Conservation (phyloP, 2,329 filamentous ascomycete species). For the Scedosporium minutisporum region DNA sequence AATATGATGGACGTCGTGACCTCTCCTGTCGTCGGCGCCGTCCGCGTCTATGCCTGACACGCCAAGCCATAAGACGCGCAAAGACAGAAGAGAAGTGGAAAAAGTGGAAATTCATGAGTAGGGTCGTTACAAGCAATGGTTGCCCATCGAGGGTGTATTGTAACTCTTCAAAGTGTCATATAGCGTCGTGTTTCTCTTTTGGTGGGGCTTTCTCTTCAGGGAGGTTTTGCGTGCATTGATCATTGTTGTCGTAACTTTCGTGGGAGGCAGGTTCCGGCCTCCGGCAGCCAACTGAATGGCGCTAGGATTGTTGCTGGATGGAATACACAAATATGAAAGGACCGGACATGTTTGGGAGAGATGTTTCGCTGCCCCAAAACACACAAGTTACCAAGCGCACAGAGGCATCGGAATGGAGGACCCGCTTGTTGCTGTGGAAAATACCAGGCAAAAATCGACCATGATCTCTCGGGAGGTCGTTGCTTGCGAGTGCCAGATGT, state of each 20-base stretch:
- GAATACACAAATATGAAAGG: constrained; percentile 6
- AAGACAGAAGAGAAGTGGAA: neutral
- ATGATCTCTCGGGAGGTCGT: too few relatives aligned
- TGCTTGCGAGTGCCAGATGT: too few relatives aligned
- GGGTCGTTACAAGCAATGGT: neutral
- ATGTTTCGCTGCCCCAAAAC: neutral
- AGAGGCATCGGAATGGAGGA: neutral
- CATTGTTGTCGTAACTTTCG: neutral
- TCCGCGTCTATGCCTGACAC: neutral
- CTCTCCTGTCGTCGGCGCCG: neutral
- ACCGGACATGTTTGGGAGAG: neutral
- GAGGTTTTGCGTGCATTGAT: neutral
- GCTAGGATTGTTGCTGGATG: constrained; percentile 5
- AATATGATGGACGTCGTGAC: neutral
- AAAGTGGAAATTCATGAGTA: neutral
- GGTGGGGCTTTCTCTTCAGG: neutral
- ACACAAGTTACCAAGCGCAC: neutral
- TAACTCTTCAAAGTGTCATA: constrained; percentile 1
- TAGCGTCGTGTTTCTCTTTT: neutral
- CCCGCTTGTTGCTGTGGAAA: neutral
- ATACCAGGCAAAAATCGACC: neutral
- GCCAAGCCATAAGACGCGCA: neutral
- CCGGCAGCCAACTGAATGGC: neutral
- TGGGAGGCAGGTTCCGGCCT: neutral
- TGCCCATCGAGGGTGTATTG: constrained; percentile 1